phyloP scores from a whole-genome alignment of 192 early-diverging fungal species.

The Coemansia pectinata region DNA sequence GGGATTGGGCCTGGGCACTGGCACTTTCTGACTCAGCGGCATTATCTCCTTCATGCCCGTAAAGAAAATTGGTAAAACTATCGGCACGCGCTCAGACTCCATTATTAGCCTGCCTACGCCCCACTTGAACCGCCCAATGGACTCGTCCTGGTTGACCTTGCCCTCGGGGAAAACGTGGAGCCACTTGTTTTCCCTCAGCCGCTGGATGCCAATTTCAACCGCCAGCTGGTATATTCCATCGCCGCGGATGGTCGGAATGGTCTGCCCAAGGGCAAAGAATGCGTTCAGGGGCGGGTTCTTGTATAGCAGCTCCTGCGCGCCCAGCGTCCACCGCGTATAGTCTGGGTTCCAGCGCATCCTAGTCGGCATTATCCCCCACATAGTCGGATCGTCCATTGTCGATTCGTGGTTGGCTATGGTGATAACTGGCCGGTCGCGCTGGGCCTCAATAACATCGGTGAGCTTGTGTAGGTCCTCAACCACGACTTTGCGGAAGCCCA shows the following conservation, averaged over 20 bases:
- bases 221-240: conserved; percentile 83
- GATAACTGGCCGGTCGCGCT: conserved; percentile 62
- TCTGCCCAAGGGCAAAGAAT: conserved; percentile 80
- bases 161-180: conserved; percentile 91
- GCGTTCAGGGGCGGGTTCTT: conserved; percentile 57
- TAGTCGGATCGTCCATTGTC: conserved; percentile 70
- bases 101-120: conserved; percentile 83
- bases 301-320: conserved; percentile 87
- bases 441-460: conserved; percentile 55
- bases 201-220: conserved; percentile 73
- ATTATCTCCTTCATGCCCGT: conserved; percentile 64
- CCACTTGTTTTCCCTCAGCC: conserved; percentile 71
- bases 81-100: conserved; percentile 69
- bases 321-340: conserved; percentile 77
- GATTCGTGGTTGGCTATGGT: conserved; percentile 80
- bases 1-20: conserved; percentile 49
- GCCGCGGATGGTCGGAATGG: conserved; percentile 81
- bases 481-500: conserved; percentile 44
- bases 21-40: conserved; percentile 54
- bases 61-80: conserved; percentile 76
- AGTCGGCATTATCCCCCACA: conserved; percentile 73
- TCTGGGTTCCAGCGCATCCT: conserved; percentile 54
- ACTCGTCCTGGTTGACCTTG: conserved; percentile 61
- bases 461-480: conserved; percentile 64
- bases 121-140: conserved; percentile 71